phyloP scores from a whole-genome alignment of 2,329 filamentous ascomycete species.

The Shiraia bambusicola region DNA sequence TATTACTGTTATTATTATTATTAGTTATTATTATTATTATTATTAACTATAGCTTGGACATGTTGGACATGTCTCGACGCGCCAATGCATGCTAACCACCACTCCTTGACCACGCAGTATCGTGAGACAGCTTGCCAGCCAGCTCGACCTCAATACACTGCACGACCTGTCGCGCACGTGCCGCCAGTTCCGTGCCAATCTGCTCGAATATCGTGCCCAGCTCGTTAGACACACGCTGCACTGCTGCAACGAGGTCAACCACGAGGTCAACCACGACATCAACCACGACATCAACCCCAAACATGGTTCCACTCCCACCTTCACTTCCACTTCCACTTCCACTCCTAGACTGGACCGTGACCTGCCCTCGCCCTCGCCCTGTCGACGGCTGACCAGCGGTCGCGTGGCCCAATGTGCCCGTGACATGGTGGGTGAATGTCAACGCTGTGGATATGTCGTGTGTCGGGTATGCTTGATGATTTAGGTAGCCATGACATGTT shows the following conservation, averaged over 20 bases:
- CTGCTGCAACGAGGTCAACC: constrained; percentile 71
- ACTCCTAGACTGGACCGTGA: too few relatives aligned
- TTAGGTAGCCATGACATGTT: constrained; percentile 10
- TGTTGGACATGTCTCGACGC: constrained; percentile 30
- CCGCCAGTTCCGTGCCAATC: constrained; percentile 72
- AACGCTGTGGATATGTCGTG: constrained; percentile 72
- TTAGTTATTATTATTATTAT: too few relatives aligned
- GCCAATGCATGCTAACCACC: constrained; percentile 34
- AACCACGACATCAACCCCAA: too few relatives aligned
- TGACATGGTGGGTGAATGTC: constrained; percentile 83
- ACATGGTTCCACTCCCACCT: too few relatives aligned
- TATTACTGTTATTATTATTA: too few relatives aligned
- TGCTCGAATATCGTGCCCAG: constrained; percentile 75
- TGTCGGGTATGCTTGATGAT: constrained; percentile 87
- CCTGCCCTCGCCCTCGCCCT: constrained; percentile 3
- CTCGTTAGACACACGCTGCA: constrained; percentile 75
- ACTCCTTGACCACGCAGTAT: constrained; percentile 61
- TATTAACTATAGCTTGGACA: too few relatives aligned
- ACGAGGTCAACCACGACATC: constrained; percentile 51
- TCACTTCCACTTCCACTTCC: too few relatives aligned
- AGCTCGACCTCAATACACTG: constrained; percentile 83
- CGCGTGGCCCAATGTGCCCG: constrained; percentile 79
- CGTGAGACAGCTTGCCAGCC: constrained; percentile 70
- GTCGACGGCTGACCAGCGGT: constrained; percentile 54
- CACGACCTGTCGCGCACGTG: constrained; percentile 81